Conservation (phyloP, 2,329 filamentous ascomycete species). For the Colletotrichum musae region DNA sequence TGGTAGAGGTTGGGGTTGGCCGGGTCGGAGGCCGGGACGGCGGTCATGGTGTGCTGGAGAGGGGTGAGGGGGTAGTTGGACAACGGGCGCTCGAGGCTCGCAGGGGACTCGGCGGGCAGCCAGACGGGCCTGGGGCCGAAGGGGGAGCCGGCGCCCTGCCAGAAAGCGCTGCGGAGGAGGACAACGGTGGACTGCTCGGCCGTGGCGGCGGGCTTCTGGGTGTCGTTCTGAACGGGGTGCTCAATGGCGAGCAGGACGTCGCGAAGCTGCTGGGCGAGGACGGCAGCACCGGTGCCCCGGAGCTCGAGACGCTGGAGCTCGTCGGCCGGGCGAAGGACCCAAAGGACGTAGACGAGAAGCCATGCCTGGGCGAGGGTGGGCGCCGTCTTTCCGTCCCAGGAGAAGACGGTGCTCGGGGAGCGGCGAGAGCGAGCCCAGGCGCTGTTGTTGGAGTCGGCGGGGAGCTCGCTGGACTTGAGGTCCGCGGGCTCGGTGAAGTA, state of each 20-base stretch:
- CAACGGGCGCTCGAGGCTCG: slow-evolving; percentile 53
- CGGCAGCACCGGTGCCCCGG: slow-evolving; percentile 53
- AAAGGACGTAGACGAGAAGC: slow-evolving; percentile 67
- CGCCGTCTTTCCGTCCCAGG: slow-evolving; percentile 57
- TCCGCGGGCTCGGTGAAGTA: slow-evolving; percentile 62
- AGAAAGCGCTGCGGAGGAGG: slow-evolving; percentile 71
- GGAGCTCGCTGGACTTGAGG: slow-evolving; percentile 65
- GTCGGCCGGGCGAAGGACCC: slow-evolving; percentile 63
- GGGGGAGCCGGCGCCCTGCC: slow-evolving; percentile 79
- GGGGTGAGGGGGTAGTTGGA: slow-evolving; percentile 65
- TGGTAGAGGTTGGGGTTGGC: slow-evolving; percentile 56
- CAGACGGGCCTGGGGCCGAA: slow-evolving; percentile 75
- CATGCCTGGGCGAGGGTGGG: slow-evolving; percentile 67
- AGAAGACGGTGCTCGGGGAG: slow-evolving; percentile 61
- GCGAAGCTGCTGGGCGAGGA: slow-evolving; percentile 57
- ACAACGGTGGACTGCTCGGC: slow-evolving; percentile 55
- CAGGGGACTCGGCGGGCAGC: slow-evolving; percentile 64
- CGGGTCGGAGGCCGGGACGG: slow-evolving; percentile 56
- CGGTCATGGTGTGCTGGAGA: slow-evolving; percentile 61
- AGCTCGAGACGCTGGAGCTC: slow-evolving; percentile 66
- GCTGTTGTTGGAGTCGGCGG: slow-evolving; percentile 67
- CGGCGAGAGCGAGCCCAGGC: slow-evolving; percentile 70
- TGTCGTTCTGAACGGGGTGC: slow-evolving; percentile 57
- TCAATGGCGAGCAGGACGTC: slow-evolving; percentile 65
- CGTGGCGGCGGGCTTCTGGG: slow-evolving; percentile 47